phyloP scores from a whole-genome alignment of 345 rosid species.

The Melastoma malabathricum region DNA sequence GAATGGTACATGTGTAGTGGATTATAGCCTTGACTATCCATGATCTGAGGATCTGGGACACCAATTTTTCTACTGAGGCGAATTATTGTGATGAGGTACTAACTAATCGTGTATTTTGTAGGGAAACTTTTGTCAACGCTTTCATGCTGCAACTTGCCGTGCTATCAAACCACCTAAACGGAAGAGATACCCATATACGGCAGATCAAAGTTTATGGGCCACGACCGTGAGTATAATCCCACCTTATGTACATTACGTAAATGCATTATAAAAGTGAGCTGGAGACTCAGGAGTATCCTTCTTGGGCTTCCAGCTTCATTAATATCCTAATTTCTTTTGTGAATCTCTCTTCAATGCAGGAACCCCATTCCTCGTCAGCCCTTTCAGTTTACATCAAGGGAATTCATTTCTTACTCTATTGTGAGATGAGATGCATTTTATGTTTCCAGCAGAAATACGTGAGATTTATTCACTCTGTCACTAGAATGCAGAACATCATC shows the following conservation, averaged over 20 bases:
- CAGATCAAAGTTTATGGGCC: conserved; percentile 94
- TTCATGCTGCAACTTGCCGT: conserved; percentile 82
- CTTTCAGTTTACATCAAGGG: conserved; percentile 72
- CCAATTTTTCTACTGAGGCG: no score
- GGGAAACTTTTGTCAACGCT: conserved; percentile 85
- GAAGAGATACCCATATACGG: conserved; percentile 78
- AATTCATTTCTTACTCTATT: conserved; percentile 59
- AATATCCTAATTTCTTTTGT: not conserved
- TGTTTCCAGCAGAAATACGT: no score
- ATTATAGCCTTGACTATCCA: no score
- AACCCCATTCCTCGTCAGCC: conserved; percentile 80
- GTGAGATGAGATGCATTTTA: conserved; percentile 24
- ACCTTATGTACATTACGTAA: not conserved
- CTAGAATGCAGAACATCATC: no score
- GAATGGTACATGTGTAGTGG: no score
- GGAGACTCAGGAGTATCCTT: not conserved
- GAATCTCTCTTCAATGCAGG: conserved; percentile 19
- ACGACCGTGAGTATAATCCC: conserved; percentile 29
- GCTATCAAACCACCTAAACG: conserved; percentile 73
- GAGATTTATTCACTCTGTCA: not conserved
- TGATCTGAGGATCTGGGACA: no score
- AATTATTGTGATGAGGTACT: not conserved
- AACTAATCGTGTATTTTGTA: conserved; percentile 15
- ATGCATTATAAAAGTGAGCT: not conserved
- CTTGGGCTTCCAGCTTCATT: not conserved